Evolutionary conservation across 257 asterid species (phyloP).

Genomic region (Petunia secreta): DNA sequence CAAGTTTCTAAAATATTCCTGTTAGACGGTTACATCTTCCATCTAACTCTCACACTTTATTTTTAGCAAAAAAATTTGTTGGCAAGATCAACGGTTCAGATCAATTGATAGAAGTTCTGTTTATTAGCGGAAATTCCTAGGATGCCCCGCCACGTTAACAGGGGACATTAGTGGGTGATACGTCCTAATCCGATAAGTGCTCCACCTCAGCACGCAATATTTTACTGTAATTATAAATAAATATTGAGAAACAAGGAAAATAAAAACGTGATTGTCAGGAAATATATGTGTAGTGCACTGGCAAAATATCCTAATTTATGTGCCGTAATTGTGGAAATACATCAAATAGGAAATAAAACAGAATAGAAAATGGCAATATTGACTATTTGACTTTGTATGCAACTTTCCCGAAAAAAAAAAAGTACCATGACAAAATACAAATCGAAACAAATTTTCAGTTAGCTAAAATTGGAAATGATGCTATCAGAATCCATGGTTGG

Average conservation of each 20-base stretch:
- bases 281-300: not conserved
- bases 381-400: too few relatives aligned
- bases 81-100: not conserved
- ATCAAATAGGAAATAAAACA: not conserved
- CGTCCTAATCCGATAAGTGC: conserved; percentile 33
- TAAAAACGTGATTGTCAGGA: not conserved
- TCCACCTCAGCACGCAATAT: conserved; percentile 7
- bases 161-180: conserved; percentile 8
- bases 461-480: not conserved
- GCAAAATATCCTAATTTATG: conserved; percentile 1
- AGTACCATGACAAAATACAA: not conserved
- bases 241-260: not conserved
- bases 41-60: not conserved
- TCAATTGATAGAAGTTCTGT: not conserved
- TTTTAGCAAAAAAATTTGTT: too few relatives aligned
- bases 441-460: not conserved
- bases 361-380: not conserved
- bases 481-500: not conserved
- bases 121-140: not conserved
- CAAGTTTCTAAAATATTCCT: not conserved
- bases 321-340: not conserved
- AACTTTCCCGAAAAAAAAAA: not conserved
- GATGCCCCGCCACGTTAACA: not conserved
- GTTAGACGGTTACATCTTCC: conserved; percentile 14
- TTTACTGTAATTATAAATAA: not conserved